A percentile compares a stretch with the other conserved stretches of the same genome.
phyloP scores from a whole-genome alignment of 176 grass and related monocot genomes.

The Sorghum bicolor region DNA sequence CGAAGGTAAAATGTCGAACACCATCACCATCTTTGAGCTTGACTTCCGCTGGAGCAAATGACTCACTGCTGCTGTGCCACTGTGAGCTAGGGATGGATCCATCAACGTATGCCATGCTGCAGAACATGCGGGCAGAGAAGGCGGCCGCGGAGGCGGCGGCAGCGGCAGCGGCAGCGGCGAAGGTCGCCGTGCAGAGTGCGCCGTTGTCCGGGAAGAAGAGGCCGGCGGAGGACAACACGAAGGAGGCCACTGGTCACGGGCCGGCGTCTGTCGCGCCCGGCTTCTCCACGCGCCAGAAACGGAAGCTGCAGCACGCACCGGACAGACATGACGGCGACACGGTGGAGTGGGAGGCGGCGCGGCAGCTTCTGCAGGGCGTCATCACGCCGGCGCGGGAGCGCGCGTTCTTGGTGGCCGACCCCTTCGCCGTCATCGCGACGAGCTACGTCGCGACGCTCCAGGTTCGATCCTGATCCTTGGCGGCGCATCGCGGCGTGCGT shows the following conservation, averaged over 20 bases:
- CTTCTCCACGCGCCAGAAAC: neutral
- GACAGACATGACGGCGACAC: constrained; percentile 6
- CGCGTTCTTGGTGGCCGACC: neutral
- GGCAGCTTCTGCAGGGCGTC: constrained; percentile 7
- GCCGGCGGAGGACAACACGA: neutral
- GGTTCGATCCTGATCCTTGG: neutral
- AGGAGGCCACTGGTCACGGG: neutral
- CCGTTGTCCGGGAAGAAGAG: constrained; percentile 12
- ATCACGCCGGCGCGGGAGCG: constrained; percentile 15
- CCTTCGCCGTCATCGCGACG: neutral
- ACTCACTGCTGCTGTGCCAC: neutral
- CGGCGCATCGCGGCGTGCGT: neutral
- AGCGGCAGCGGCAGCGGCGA: neutral
- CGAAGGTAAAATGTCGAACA: neutral
- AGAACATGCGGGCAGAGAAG: neutral
- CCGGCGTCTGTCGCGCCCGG: neutral
- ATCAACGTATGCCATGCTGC: neutral
- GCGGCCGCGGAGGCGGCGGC: neutral
- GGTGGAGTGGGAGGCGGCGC: neutral
- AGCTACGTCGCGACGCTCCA: constrained; percentile 11
- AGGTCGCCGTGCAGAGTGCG: neutral
- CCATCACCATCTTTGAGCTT: neutral
- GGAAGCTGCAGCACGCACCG: neutral
- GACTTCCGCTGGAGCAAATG: neutral
- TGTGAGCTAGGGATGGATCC: neutral